phyloP scores from a whole-genome alignment of 73 alveolate species.

The Breviolum minutum region DNA sequence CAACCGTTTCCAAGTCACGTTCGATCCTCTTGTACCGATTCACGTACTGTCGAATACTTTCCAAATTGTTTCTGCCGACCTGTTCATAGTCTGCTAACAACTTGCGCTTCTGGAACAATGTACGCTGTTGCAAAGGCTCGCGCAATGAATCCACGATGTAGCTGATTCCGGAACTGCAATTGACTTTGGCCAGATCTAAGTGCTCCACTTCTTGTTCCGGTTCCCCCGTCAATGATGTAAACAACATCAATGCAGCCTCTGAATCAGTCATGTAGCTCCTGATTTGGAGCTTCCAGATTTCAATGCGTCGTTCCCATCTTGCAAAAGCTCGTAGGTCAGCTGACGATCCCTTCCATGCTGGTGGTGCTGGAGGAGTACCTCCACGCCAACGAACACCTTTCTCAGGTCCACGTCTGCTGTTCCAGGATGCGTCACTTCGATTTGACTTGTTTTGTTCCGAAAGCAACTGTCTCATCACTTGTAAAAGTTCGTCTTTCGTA shows the following conservation, averaged over 20 bases:
- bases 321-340: constrained; percentile 7
- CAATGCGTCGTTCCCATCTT: background rate
- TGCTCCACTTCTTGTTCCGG: background rate
- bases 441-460: background rate
- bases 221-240: background rate
- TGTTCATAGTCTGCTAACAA: background rate
- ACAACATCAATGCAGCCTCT: constrained; percentile 24
- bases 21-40: background rate
- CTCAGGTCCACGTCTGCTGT: background rate
- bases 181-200: background rate
- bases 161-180: background rate
- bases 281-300: background rate
- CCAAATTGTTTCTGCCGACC: background rate
- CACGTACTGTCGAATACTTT: too few species aligned
- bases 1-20: background rate
- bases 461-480: background rate
- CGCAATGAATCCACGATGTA: background rate
- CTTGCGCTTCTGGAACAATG: background rate
- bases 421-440: background rate
- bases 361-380: background rate
- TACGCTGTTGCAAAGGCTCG: background rate
- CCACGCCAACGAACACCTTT: constrained; percentile 39
- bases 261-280: background rate
- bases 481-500: background rate
- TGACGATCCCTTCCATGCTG: background rate